Conservation (phyloP, 1,284 basidiomycete genomes). For the Naganishia cerealis region DNA sequence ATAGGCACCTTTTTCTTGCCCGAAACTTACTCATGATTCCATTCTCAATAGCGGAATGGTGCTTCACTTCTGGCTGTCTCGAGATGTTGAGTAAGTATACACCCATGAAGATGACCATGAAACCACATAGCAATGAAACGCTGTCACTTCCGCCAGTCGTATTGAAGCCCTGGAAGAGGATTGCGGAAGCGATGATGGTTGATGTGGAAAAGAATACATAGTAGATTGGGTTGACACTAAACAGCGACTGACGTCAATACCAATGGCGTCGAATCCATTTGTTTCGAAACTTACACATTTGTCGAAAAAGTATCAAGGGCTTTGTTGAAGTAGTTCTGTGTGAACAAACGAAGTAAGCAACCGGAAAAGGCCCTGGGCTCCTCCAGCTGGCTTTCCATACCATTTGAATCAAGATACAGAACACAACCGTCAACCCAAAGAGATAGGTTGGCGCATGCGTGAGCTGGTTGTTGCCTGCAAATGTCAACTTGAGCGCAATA, state of each 20-base stretch:
- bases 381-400: conserved; percentile 36
- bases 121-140: conserved; percentile 79
- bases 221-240: conserved; percentile 94
- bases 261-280: not conserved
- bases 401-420: conserved; percentile 93
- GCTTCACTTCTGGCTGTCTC: conserved; percentile 61
- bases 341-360: not conserved
- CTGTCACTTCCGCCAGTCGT: conserved; percentile 79
- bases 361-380: not conserved
- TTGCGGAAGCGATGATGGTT: conserved; percentile 89
- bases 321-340: conserved; percentile 92
- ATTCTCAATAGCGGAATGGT: conserved; percentile 62
- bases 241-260: conserved; percentile 35
- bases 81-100: conserved; percentile 87
- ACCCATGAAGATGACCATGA: conserved; percentile 85
- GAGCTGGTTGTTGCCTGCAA: conserved; percentile 94
- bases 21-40: conserved; percentile 68
- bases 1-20: not conserved
- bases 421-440: conserved; percentile 77
- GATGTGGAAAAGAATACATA: conserved; percentile 98
- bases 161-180: conserved; percentile 96
- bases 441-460: conserved; percentile 91
- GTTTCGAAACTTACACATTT: conserved; percentile 73
- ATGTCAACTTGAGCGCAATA: conserved; percentile 90
- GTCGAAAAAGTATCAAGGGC: conserved; percentile 96